A percentile compares a stretch with the other conserved stretches of the same genome.
These are phyloP conservation scores for Dimocarpus longan DNA, from an alignment of 345 rosid genomes.

Conservation along the genomic window DNA sequence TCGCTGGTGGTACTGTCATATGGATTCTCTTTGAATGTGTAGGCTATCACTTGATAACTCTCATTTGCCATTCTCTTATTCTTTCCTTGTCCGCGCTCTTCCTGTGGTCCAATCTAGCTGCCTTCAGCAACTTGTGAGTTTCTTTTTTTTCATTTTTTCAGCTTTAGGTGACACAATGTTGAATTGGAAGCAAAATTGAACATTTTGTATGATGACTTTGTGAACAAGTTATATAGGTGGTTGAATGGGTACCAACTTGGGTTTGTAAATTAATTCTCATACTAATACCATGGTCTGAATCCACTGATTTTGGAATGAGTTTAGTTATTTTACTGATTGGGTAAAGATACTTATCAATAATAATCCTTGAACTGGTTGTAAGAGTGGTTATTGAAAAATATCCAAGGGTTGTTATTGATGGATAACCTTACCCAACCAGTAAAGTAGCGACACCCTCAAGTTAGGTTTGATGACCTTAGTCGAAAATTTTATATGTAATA, in stretches of 20 bases:
- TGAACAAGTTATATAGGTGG: background rate
- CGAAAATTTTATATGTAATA: too few relatives aligned
- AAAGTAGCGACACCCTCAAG: background rate
- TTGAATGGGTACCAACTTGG: too few relatives aligned
- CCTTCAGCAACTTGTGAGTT: slow-evolving; percentile 41
- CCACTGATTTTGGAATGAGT: background rate
- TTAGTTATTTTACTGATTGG: background rate
- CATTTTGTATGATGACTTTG: background rate
- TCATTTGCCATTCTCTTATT: slow-evolving; percentile 43
- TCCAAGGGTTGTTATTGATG: too few relatives aligned
- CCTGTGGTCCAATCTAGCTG: slow-evolving; percentile 47
- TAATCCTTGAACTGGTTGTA: too few relatives aligned
- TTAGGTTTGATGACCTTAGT: background rate
- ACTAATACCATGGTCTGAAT: too few relatives aligned
- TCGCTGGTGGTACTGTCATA: slow-evolving; percentile 43
- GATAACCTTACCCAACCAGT: too few relatives aligned
- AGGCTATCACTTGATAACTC: slow-evolving; percentile 46
- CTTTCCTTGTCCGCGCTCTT: slow-evolving; percentile 39
- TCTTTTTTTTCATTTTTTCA: background rate
- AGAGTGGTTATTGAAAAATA: too few relatives aligned
- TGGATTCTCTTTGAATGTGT: slow-evolving; percentile 57
- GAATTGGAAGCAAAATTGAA: background rate
- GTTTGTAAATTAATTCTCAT: too few relatives aligned
- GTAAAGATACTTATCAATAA: too few relatives aligned
- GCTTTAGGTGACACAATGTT: background rate